A percentile compares a stretch with the other conserved stretches of the same genome.
phyloP scores from a whole-genome alignment of 2,329 filamentous ascomycete species.

The Alternaria panax region DNA sequence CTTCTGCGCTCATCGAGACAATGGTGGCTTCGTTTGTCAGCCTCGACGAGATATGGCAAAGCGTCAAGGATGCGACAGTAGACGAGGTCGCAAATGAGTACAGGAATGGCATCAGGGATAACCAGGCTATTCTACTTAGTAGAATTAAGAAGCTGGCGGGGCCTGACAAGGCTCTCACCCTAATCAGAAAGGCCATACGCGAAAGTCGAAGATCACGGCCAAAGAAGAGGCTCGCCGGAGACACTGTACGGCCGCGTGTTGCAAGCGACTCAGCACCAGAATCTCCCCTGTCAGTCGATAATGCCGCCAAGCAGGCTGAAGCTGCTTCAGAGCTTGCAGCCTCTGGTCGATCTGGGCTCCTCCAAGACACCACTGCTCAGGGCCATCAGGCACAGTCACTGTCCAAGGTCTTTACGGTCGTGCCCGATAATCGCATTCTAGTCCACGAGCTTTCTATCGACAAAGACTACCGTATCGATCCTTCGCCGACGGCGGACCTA shows the following conservation, averaged over 20 bases:
- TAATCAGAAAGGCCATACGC: slow-evolving; percentile 77
- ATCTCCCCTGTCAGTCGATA: slow-evolving; percentile 37
- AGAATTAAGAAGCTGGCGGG: slow-evolving; percentile 81
- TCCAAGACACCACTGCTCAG: slow-evolving; percentile 24
- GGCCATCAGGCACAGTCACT: slow-evolving; percentile 54
- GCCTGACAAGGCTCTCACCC: slow-evolving; percentile 70
- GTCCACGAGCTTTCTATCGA: slow-evolving; percentile 84
- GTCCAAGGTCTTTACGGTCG: slow-evolving; percentile 63
- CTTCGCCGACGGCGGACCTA: slow-evolving; percentile 61
- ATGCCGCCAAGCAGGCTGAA: slow-evolving; percentile 47
- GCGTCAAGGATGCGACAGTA: slow-evolving; percentile 78
- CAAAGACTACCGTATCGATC: slow-evolving; percentile 75
- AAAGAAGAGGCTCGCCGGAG: slow-evolving; percentile 71
- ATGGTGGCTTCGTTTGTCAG: slow-evolving; percentile 90
- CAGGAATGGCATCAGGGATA: slow-evolving; percentile 79
- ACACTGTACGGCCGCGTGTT: slow-evolving; percentile 71
- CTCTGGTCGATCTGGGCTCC: slow-evolving; percentile 22
- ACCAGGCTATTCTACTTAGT: slow-evolving; percentile 79
- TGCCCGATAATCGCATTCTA: slow-evolving; percentile 76
- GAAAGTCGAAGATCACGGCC: slow-evolving; percentile 72
- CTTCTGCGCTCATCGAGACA: slow-evolving; percentile 77
- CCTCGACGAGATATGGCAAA: slow-evolving; percentile 82
- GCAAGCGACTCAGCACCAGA: slow-evolving; percentile 55
- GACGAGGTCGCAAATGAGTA: slow-evolving; percentile 79
- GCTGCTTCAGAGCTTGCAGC: slow-evolving; percentile 43